These are phyloP conservation scores for Beauveria sp. DNA, from an alignment of 2,329 filamentous ascomycete genomes.

Conservation along the genomic window DNA sequence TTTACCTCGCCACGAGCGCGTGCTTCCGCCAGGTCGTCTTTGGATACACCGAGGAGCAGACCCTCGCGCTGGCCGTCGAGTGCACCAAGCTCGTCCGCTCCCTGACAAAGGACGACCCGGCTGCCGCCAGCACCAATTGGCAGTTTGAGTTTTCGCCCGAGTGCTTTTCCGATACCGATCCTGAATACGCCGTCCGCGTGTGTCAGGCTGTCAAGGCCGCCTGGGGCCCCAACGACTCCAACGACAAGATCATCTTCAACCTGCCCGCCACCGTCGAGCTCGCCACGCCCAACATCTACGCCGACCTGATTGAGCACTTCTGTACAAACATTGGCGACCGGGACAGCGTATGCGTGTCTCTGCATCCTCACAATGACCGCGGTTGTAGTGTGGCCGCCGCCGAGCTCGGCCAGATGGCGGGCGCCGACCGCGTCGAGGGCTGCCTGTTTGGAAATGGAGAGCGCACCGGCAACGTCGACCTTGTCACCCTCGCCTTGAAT, in stretches of 20 bases:
- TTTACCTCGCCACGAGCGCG: constrained; percentile 92
- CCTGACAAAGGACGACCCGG: constrained; percentile 73
- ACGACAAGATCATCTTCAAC: constrained; percentile 84
- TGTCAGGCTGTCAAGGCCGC: constrained; percentile 92
- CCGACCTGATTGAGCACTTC: constrained; percentile 95
- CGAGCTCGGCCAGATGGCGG: constrained; percentile 92
- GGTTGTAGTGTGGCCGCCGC: constrained; percentile 85
- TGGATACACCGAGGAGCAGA: constrained; percentile 75
- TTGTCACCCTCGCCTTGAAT: constrained; percentile 87
- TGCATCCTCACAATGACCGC: constrained; percentile 93
- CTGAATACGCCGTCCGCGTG: constrained; percentile 73
- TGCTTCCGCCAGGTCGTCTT: constrained; percentile 94
- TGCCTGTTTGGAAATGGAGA: constrained; percentile 90
- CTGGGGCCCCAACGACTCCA: constrained; percentile 74
- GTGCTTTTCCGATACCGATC: constrained; percentile 82
- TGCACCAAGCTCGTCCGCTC: constrained; percentile 82
- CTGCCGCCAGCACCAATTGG: constrained; percentile 56
- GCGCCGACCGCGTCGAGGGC: constrained; percentile 88
- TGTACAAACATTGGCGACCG: constrained; percentile 76
- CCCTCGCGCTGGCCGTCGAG: constrained; percentile 70
- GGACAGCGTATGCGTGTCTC: constrained; percentile 78
- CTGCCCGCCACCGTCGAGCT: constrained; percentile 93
- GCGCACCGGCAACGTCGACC: constrained; percentile 88
- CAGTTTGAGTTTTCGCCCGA: constrained; percentile 79
- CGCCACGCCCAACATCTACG: constrained; percentile 89